Conservation (phyloP, 1,284 basidiomycete genomes). For the Ustilago tritici region DNA sequence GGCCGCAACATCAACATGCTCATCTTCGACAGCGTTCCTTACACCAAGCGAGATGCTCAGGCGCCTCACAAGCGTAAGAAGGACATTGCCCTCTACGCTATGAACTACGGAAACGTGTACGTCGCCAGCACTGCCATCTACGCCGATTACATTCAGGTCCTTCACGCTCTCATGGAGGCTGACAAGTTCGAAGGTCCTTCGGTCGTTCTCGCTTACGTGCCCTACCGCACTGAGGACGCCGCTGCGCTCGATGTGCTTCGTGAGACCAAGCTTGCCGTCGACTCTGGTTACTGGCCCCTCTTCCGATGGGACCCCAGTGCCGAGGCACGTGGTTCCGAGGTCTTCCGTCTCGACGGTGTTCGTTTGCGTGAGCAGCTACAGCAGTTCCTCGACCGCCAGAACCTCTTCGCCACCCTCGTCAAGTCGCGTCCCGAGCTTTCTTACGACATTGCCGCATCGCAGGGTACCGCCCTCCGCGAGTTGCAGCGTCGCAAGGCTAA, state of each 20-base stretch:
- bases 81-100: slow-evolving; percentile 78
- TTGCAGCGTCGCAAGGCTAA: slow-evolving; percentile 86
- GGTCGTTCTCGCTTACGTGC: slow-evolving; percentile 93
- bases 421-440: slow-evolving; percentile 82
- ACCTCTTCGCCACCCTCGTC: slow-evolving; percentile 92
- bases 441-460: slow-evolving; percentile 83
- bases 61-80: slow-evolving; percentile 68
- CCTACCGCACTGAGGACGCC: slow-evolving; percentile 79
- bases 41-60: slow-evolving; percentile 75
- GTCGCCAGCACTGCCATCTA: slow-evolving; percentile 96
- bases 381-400: slow-evolving; percentile 94
- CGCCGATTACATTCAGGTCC: slow-evolving; percentile 92
- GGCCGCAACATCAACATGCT: slow-evolving; percentile 93
- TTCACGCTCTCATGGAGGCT: slow-evolving; percentile 91
- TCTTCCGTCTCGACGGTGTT: slow-evolving; percentile 91
- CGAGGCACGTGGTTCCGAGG: slow-evolving; percentile 79
- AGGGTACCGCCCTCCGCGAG: slow-evolving; percentile 85
- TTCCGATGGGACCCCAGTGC: slow-evolving; percentile 97
- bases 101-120: slow-evolving; percentile 97
- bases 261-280: slow-evolving; percentile 96
- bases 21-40: slow-evolving; percentile 92
- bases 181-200: slow-evolving; percentile 90
- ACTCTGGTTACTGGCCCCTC: slow-evolving; percentile 96
- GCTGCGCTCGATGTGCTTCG: slow-evolving; percentile 89
- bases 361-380: slow-evolving; percentile 93